Evolutionary conservation across 1,284 basidiomycete genomes (phyloP).

Genomic region (Ganoderma leucocontextum): DNA sequence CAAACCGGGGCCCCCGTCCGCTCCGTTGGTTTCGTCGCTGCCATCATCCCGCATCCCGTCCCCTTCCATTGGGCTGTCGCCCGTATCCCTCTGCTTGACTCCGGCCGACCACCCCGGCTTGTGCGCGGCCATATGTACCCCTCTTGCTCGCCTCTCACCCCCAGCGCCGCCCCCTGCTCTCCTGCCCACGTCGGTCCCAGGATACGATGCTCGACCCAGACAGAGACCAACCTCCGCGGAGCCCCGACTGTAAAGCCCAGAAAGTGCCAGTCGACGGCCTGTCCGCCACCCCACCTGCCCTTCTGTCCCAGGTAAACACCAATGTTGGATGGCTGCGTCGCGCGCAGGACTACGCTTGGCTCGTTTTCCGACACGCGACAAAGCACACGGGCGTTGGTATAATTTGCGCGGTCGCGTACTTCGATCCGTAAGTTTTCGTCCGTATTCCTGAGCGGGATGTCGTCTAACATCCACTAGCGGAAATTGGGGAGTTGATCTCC

Average conservation of each 20-base stretch:
- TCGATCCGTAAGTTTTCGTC: constrained; percentile 55
- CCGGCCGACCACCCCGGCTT: constrained; percentile 8
- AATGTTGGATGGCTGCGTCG: constrained; percentile 9
- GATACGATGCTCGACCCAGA: background rate
- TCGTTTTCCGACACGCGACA: constrained; percentile 47
- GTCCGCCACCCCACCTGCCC: background rate
- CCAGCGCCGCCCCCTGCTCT: background rate
- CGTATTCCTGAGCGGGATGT: background rate
- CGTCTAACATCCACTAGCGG: constrained; percentile 50
- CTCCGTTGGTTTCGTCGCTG: constrained; percentile 30
- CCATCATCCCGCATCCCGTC: constrained; percentile 12
- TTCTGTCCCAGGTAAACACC: background rate
- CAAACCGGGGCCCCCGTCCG: constrained; percentile 20
- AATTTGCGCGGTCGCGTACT: constrained; percentile 62
- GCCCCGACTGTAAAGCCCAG: background rate
- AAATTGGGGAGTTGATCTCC: constrained; percentile 81
- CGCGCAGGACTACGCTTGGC: constrained; percentile 13
- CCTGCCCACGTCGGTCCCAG: background rate
- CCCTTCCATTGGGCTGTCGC: constrained; percentile 6
- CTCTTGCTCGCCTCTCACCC: constrained; percentile 3
- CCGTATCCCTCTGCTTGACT: background rate
- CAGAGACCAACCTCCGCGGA: background rate
- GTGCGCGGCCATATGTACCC: background rate
- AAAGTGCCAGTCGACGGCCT: background rate
- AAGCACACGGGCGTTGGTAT: constrained; percentile 59